Base-by-base conservation (phyloP, 352 stramenopile species). In the Globisporangium lucens region DNA sequence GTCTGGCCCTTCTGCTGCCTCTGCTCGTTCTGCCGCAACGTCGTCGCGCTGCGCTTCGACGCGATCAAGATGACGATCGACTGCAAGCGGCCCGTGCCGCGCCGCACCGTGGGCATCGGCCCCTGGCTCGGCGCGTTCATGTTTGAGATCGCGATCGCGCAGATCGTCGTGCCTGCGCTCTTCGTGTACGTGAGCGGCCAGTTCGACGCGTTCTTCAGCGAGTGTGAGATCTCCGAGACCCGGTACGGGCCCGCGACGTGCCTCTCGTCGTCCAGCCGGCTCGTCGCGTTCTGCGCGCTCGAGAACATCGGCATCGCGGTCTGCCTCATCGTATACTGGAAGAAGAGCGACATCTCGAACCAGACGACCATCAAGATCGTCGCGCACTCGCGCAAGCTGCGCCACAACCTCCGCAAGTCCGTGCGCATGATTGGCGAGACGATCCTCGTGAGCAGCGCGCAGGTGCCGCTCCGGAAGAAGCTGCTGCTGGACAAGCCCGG, bases 181-280 rank as follows among this genome's bases (percentile, higher is more conserved):
- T 87, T 87, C 52, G 80, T 89, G n/a, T 87, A 84, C 60, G 78
- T 87, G 22, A 87, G 78, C 36, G 80, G 80, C n/a, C 78, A 87
- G 62, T 73, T 87, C 30, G 80, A 89, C 59, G 75, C 80, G 30
- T 89, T 85, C 61, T 80, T 78, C 61, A 5, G 60, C 15, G 61
- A 69, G 43, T 87, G 80, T 46, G 53, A 64, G 43, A 78, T 87
- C 56, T 70, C 63, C 1, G 67, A 76, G 56, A 56, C 64, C 8
- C 71, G 77, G 1, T 89, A 87, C 63, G 80, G 78, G 1, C 80
- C 80, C 0, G 67, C 72, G 29, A 38, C 33, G 30, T 83, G 76
- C 57, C 60, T 74, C 29, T 56, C 70, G 8, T 6, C 63, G 24
- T 67, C 69, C 1, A 47, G 69, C 10, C 66, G 80, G 5, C 74